These are phyloP conservation scores for Beauveria brongniartii DNA, from an alignment of 2,329 filamentous ascomycete genomes.

Conservation along the genomic window DNA sequence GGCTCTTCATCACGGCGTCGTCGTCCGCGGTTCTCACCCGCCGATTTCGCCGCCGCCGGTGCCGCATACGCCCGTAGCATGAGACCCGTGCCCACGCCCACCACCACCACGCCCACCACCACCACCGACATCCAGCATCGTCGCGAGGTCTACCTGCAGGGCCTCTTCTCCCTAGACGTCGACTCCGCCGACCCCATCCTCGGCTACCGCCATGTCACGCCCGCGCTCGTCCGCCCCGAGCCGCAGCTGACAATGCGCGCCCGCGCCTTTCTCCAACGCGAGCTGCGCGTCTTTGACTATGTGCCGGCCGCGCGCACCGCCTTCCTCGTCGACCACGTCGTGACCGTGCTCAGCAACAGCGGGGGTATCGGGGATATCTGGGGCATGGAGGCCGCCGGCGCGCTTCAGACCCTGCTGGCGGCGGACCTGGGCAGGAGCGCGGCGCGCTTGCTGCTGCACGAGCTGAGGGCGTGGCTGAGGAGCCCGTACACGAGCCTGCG, in stretches of 20 bases:
- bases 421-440: slow-evolving; percentile 72
- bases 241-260: slow-evolving; percentile 66
- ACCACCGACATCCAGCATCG: slow-evolving; percentile 23
- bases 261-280: slow-evolving; percentile 72
- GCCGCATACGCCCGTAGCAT: too few relatives aligned
- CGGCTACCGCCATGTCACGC: slow-evolving; percentile 65
- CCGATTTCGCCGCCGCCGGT: not conserved
- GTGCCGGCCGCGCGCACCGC: slow-evolving; percentile 48
- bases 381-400: too few relatives aligned
- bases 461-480: slow-evolving; percentile 72
- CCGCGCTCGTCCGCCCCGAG: slow-evolving; percentile 55
- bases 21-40: too few relatives aligned
- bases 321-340: slow-evolving; percentile 77
- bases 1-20: too few relatives aligned
- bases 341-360: slow-evolving; percentile 54
- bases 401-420: slow-evolving; percentile 43
- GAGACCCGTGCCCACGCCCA: too few relatives aligned
- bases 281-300: slow-evolving; percentile 76
- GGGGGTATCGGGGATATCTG: slow-evolving; percentile 37
- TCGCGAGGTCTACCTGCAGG: slow-evolving; percentile 62
- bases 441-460: slow-evolving; percentile 72
- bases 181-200: slow-evolving; percentile 77
- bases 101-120: too few relatives aligned
- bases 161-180: slow-evolving; percentile 71
- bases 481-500: slow-evolving; percentile 66